Percentiles rank a stretch among this genome's conserved stretches.
These are phyloP conservation scores for Schizothecium vesticola DNA, from an alignment of 495 filamentous ascomycete genomes.

Conservation along the genomic window DNA sequence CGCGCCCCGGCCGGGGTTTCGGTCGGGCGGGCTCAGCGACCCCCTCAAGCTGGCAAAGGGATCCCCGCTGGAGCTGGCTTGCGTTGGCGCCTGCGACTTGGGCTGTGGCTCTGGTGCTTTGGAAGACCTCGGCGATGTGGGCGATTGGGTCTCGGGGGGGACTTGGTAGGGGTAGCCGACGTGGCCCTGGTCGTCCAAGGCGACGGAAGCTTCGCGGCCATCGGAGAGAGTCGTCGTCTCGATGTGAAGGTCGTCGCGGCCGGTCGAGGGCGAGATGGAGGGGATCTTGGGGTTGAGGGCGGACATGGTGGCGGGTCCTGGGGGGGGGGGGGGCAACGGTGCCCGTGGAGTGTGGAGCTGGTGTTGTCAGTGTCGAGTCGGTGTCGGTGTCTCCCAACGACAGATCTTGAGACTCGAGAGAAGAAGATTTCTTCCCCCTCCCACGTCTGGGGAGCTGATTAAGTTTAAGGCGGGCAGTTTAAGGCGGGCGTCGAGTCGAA, in stretches of 20 bases:
- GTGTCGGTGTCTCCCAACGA: background rate
- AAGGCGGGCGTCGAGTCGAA: too few relatives aligned
- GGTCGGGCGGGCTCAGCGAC: background rate
- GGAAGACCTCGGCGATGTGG: slow-evolving; percentile 10
- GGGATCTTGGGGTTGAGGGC: background rate
- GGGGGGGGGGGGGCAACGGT: background rate
- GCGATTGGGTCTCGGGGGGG: slow-evolving; percentile 31
- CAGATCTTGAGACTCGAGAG: background rate
- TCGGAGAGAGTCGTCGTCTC: slow-evolving; percentile 13
- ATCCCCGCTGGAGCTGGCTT: background rate
- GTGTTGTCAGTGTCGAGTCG: background rate
- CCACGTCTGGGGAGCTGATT: background rate
- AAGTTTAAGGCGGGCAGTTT: background rate
- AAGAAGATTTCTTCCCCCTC: background rate
- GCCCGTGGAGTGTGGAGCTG: background rate
- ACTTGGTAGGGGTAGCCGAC: slow-evolving; percentile 35
- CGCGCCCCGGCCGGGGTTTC: background rate
- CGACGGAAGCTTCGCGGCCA: slow-evolving; percentile 23
- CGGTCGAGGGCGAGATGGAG: background rate
- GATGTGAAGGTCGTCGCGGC: slow-evolving; percentile 12
- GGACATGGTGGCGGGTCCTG: background rate
- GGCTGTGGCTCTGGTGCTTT: background rate
- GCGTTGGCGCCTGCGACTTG: background rate
- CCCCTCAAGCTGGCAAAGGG: background rate
- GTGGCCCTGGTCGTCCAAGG: slow-evolving; percentile 29